Percentiles rank a stretch among this genome's conserved stretches.
Conservation (phyloP, 305 asterid species). For the Petunia hybrid region DNA sequence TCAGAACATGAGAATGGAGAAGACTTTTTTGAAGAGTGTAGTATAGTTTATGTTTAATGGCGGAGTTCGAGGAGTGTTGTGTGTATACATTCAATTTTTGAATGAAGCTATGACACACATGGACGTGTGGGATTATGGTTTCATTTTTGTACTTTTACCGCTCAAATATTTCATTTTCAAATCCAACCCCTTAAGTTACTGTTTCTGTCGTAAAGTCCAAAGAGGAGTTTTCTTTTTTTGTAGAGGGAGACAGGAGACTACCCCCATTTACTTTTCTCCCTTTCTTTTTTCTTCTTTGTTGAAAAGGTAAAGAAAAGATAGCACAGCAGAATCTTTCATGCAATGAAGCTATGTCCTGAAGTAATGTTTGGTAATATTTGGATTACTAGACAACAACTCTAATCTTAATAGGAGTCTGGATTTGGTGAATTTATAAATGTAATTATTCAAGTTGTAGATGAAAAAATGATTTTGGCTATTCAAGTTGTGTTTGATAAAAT, state of each 20-base stretch:
- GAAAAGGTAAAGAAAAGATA: not conserved
- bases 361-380: too few species aligned
- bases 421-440: too few species aligned
- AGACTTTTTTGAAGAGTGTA: not conserved
- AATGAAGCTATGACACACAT: not conserved
- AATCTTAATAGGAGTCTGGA: too few species aligned
- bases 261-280: not conserved
- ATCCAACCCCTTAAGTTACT: constrained; percentile 19
- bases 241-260: not conserved
- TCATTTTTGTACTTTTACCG: constrained; percentile 31
- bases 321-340: too few species aligned
- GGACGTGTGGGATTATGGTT: not conserved
- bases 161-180: constrained; percentile 35
- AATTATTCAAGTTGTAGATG: too few species aligned
- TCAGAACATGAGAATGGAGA: not conserved
- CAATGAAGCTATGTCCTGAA: too few species aligned
- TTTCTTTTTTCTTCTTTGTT: not conserved
- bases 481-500: too few species aligned
- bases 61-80: constrained; percentile 4
- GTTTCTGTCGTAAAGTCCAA: constrained; percentile 1
- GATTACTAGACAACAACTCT: too few species aligned
- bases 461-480: too few species aligned
- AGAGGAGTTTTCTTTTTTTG: too few species aligned
- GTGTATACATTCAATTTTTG: constrained; percentile 28
- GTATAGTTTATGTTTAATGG: constrained; percentile 1